Percentiles rank a stretch among this genome's conserved stretches.
Conservation (phyloP, 352 stramenopile species). For the Globisporangium solare region DNA sequence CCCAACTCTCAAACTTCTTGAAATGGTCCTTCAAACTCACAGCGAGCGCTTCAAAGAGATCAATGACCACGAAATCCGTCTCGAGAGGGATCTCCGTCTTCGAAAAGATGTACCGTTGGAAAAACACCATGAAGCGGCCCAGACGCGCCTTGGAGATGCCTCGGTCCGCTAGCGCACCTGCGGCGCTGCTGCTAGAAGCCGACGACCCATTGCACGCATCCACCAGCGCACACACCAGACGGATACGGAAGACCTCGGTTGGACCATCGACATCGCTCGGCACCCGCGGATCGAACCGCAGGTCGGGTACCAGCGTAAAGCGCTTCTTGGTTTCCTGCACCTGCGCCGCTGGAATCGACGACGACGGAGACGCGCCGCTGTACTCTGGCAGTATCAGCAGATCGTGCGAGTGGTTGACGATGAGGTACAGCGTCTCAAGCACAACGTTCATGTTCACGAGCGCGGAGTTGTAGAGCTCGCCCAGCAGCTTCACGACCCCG, state of each 20-base stretch:
- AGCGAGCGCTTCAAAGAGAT: constrained; percentile 71
- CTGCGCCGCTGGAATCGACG: constrained; percentile 10
- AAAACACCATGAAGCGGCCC: constrained; percentile 89
- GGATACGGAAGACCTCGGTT: constrained; percentile 91
- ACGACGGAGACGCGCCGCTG: constrained; percentile 19
- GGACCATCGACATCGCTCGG: constrained; percentile 87
- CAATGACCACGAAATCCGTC: constrained; percentile 89
- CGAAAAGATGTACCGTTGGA: constrained; percentile 96
- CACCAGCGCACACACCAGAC: constrained; percentile 92
- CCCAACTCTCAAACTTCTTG: constrained; percentile 67
- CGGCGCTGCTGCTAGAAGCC: constrained; percentile 7
- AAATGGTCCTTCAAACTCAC: constrained; percentile 64
- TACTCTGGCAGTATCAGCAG: constrained; percentile 74
- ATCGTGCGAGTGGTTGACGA: constrained; percentile 95
- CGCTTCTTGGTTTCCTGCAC: constrained; percentile 58
- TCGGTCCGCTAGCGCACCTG: constrained; percentile 56
- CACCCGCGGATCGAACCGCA: constrained; percentile 86
- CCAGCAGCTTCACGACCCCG: constrained; percentile 90
- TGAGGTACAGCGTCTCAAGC: constrained; percentile 91
- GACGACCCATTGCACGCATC: constrained; percentile 58
- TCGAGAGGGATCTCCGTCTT: constrained; percentile 94
- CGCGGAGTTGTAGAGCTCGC: constrained; percentile 91
- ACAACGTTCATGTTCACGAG: constrained; percentile 91
- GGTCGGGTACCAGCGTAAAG: constrained; percentile 65
- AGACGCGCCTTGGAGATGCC: constrained; percentile 83